phyloP scores from a whole-genome alignment of 23 red algal species.

The Gracilariopsis chorda region DNA sequence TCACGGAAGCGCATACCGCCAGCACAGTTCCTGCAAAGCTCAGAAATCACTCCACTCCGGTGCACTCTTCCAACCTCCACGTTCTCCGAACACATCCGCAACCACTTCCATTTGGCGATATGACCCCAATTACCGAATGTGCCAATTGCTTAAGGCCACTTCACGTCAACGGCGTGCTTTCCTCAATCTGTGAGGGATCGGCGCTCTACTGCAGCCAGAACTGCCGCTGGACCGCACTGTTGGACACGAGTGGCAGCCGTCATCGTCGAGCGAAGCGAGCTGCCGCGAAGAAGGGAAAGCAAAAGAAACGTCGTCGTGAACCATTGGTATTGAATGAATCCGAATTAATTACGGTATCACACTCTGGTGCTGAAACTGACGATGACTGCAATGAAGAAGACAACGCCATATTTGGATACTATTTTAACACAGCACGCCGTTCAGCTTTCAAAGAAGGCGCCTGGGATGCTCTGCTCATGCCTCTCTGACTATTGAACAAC shows the following conservation, averaged over 20 bases:
- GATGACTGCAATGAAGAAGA: not conserved
- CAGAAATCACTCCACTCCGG: too few species aligned
- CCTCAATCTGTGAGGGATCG: not conserved
- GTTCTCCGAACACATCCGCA: too few species aligned
- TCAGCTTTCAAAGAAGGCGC: not conserved
- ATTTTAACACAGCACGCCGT: not conserved
- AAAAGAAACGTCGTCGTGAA: not conserved
- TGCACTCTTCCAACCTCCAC: too few species aligned
- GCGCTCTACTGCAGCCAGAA: not conserved
- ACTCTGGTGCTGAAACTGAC: not conserved
- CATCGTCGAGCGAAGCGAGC: not conserved
- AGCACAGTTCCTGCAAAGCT: too few species aligned
- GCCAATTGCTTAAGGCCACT: not conserved
- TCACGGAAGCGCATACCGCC: too few species aligned
- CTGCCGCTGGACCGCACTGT: slow-evolving; percentile 5
- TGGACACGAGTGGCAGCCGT: not conserved
- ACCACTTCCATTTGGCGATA: too few species aligned
- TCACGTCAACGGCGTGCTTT: not conserved
- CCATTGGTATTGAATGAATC: not conserved
- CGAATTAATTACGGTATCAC: not conserved
- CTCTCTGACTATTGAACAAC: not conserved
- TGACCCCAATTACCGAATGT: too few species aligned
- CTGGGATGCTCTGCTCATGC: not conserved
- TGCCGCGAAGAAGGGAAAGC: not conserved
- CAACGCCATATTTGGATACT: not conserved